phyloP scores from a whole-genome alignment of 2,329 filamentous ascomycete species.

The Phaeosphaeriaceae sp. region DNA sequence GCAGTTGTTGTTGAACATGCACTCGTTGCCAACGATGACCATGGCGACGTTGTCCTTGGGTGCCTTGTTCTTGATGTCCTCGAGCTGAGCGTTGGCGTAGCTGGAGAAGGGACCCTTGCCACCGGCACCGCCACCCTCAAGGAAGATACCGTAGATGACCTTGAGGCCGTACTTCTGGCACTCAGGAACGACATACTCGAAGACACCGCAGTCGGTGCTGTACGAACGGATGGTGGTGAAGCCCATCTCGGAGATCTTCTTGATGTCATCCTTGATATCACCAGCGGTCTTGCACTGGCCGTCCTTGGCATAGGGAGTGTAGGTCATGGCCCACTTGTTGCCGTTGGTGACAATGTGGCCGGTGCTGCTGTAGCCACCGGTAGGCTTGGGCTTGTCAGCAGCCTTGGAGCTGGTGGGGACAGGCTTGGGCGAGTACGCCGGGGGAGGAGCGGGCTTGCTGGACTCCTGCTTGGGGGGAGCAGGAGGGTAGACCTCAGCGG shows the following conservation, averaged over 20 bases:
- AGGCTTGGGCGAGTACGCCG: slow-evolving; percentile 18
- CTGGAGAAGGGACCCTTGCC: slow-evolving; percentile 52
- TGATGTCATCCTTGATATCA: slow-evolving; percentile 51
- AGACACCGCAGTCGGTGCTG: slow-evolving; percentile 87
- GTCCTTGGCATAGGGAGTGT: slow-evolving; percentile 54
- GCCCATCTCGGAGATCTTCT: slow-evolving; percentile 52
- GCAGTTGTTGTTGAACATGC: slow-evolving; percentile 77
- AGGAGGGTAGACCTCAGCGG: slow-evolving; percentile 17
- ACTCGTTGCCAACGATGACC: slow-evolving; percentile 90
- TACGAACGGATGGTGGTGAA: slow-evolving; percentile 81
- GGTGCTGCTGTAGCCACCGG: slow-evolving; percentile 28
- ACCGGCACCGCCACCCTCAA: slow-evolving; percentile 65
- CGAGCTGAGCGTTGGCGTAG: slow-evolving; percentile 75
- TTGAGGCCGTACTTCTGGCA: slow-evolving; percentile 71
- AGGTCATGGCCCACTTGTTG: slow-evolving; percentile 57
- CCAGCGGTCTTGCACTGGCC: slow-evolving; percentile 53
- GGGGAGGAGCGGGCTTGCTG: slow-evolving; percentile 6
- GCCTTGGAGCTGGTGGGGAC: slow-evolving; percentile 28
- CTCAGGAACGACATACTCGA: slow-evolving; percentile 76
- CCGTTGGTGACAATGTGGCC: slow-evolving; percentile 50
- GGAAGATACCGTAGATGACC: slow-evolving; percentile 88
- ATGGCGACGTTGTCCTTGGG: slow-evolving; percentile 75
- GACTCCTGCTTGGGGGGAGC: slow-evolving; percentile 12
- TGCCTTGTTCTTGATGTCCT: slow-evolving; percentile 74
- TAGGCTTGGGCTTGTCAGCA: slow-evolving; percentile 38